Base-by-base conservation (phyloP, 2,329 filamentous ascomycete genomes). In the Stromatinia cepivora region DNA sequence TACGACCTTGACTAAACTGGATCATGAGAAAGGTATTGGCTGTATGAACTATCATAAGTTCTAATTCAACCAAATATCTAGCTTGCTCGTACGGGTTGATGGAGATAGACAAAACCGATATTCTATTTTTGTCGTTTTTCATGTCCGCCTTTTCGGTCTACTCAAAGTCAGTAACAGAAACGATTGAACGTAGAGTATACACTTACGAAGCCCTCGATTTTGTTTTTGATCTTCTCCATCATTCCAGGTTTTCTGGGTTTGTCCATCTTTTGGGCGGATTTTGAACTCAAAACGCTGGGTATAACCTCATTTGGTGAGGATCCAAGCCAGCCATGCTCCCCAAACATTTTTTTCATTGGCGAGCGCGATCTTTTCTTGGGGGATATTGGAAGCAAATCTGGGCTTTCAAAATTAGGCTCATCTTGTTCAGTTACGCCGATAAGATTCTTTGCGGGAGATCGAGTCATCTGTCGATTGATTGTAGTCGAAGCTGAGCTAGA, bases 261-360 rank as follows among this genome's bases (percentile, higher is more conserved):
- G 8, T 42, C 46, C 15, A 54, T 3, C 34, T 69, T 65, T 36
- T 73, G 39, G 17, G 36, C 42, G 34, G 63, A 52, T 62, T 73
- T 74, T 42, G 72, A 72, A 34, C 48, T 25, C 36, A 69, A 58
- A 10, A 42, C 9, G 45, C 71, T 73, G 3, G 70, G 61, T 13
- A 69, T 31, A 10, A 66, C 36, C 63, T 76, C 75, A 54, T 71
- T 65, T 15, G 76, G 72, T 13, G 74, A 73, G 6, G 70, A 53
- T 53, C 75, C 76, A 50, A 79, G 74, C 74, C 75, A 79, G 22
- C 77, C 77, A 62, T 75, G 69, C 56, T 77, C 74, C 28, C 77
- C 77, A 65, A 78, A 78, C 75, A 79, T 74, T 68, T 77, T 78
- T 62, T 79, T 79, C 75, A 77, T 77, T 4, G 77, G 77, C 13